These are phyloP conservation scores for Bathelium albidoporum DNA, from an alignment of 495 filamentous ascomycete species.

Conservation along the genomic window DNA sequence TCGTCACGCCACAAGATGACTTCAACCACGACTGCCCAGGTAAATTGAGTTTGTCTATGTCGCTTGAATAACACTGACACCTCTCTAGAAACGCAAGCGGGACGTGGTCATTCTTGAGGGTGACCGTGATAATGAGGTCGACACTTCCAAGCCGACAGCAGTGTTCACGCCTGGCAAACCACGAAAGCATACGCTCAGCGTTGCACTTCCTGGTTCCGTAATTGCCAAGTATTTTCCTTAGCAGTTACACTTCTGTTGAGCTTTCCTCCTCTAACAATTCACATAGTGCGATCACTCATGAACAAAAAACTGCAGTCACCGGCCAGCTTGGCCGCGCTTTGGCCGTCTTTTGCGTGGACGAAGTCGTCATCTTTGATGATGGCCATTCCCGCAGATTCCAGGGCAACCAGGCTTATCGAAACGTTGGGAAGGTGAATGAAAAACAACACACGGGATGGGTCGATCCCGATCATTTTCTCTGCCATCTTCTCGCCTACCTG, in stretches of 20 bases:
- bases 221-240: slow-evolving; percentile 44
- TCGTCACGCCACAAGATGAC: not conserved
- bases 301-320: slow-evolving; percentile 54
- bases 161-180: slow-evolving; percentile 40
- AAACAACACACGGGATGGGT: slow-evolving; percentile 49
- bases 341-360: slow-evolving; percentile 68
- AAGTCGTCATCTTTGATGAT: slow-evolving; percentile 66
- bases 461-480: slow-evolving; percentile 60
- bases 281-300: slow-evolving; percentile 45
- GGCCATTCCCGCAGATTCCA: slow-evolving; percentile 24
- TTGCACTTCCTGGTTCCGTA: slow-evolving; percentile 50
- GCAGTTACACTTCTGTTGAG: not conserved
- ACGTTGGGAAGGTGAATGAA: not conserved
- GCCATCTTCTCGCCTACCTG: slow-evolving; percentile 61
- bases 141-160: slow-evolving; percentile 49
- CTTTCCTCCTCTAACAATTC: slow-evolving; percentile 4
- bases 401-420: slow-evolving; percentile 29
- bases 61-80: too few species aligned
- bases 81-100: slow-evolving; percentile 26
- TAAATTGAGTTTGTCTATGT: slow-evolving; percentile 2
- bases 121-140: slow-evolving; percentile 14
- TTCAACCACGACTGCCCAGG: not conserved
- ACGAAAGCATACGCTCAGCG: slow-evolving; percentile 42
- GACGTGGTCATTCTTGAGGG: slow-evolving; percentile 12
- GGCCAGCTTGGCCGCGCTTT: slow-evolving; percentile 61